Evolutionary conservation across 1,284 basidiomycete species (phyloP).

Genomic region (Pyrrhoderma lamaoense): DNA sequence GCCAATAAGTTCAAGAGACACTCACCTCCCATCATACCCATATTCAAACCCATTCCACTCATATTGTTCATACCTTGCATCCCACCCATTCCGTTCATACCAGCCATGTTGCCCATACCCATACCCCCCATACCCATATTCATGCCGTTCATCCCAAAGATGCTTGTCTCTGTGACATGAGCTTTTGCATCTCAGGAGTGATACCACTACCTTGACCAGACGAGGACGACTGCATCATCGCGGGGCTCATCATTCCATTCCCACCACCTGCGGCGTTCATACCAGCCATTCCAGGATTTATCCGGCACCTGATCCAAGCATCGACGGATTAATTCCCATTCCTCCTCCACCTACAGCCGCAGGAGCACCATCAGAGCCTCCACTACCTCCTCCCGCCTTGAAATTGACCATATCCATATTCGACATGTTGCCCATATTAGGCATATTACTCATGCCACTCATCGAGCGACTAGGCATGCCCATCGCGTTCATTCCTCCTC

Average conservation of each 20-base stretch:
- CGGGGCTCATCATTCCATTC: constrained; percentile 6
- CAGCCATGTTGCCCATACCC: constrained; percentile 7
- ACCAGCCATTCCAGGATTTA: background rate
- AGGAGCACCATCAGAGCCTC: background rate
- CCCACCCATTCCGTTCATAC: constrained; percentile 15
- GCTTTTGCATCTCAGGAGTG: constrained; percentile 17
- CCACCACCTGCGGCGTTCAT: background rate
- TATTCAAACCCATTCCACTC: constrained; percentile 17
- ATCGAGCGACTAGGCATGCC: constrained; percentile 3
- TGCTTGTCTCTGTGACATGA: constrained; percentile 17
- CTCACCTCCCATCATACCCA: constrained; percentile 15
- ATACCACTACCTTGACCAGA: constrained; percentile 8
- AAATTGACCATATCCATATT: background rate
- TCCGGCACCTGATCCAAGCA: constrained; percentile 12
- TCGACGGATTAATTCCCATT: constrained; percentile 15
- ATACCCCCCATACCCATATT: constrained; percentile 7
- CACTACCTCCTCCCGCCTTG: background rate
- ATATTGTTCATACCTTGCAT: constrained; percentile 15
- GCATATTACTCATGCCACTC: background rate
- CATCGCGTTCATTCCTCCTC: background rate
- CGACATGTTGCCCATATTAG: background rate
- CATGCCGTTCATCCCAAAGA: constrained; percentile 4
- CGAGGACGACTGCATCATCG: background rate
- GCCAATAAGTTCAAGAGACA: background rate
- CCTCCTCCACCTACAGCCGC: constrained; percentile 1